Evolutionary conservation across 169 alveolate genomes (phyloP), one percentile per base, ranked within the genome.

Genomic region (Eimeria sp.): DNA sequence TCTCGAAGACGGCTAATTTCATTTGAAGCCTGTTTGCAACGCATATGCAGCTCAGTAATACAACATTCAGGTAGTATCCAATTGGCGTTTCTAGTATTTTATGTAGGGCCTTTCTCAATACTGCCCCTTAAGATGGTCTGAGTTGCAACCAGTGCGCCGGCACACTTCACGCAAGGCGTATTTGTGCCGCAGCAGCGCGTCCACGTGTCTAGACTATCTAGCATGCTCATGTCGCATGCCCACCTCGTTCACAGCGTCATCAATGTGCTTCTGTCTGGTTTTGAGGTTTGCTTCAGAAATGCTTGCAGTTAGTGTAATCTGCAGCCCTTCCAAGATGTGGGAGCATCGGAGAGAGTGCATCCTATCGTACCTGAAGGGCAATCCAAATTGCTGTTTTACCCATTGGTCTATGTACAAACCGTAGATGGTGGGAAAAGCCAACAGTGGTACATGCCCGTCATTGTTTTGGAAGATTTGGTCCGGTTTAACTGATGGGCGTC

Each of bases 161-260:
- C 83, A 40, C 34, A 34, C 83, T 34, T 40, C 57, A 40, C 54
- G 57, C 57, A 73, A 40, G 30, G 5, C 34, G 54, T 18, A 16
- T 18, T 16, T 27, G 57, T 73, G 83, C 30, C 16, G 51, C 51
- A 70, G 14, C 47, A 9, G 5, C 80, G 5, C 80, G 6, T 70
- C 80, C 3, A 10, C 9, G 9, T 30, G 7, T 4, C 22, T 14
- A 40, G 5, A 0, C 57, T 40, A 7, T 20, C 70, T 49, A 80
- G 65, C 40, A 25, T 45, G 61, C 43, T 78, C 5, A 78, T 25
- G 16, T 49, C 27, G 0, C 57, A 40, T 34, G 40, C 91, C 76
- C 20, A 87, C 94, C 94, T 87, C 51, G 63, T 63, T 65, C 47
- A 87, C 83, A 11, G 94, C 65, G 54, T 87, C 94, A 87, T 87